phyloP scores from a whole-genome alignment of 306 rosid species.

The Quercus berberidifolia region DNA sequence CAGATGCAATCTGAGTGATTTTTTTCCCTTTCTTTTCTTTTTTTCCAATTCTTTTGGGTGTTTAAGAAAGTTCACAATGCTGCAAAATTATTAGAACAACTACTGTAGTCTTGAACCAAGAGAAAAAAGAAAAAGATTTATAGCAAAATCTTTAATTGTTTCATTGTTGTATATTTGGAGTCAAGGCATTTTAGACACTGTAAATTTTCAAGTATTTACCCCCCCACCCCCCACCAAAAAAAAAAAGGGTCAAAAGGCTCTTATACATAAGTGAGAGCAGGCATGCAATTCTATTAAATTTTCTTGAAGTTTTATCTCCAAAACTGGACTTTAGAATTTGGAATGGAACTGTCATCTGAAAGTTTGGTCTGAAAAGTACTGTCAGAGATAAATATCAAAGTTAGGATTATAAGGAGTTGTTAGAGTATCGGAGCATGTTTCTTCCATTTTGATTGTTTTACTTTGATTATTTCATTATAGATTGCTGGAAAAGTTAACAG shows the following conservation, averaged over 20 bases:
- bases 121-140: background rate
- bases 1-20: background rate
- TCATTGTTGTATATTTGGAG: background rate
- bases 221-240: background rate
- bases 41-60: background rate
- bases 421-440: background rate
- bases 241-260: background rate
- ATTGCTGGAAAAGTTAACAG: slow-evolving; percentile 86
- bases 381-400: background rate
- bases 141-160: background rate
- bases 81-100: background rate
- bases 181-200: background rate
- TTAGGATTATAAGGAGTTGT: background rate
- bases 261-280: background rate
- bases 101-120: background rate
- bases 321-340: background rate
- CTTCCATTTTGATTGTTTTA: slow-evolving; percentile 22
- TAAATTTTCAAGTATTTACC: background rate
- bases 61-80: background rate
- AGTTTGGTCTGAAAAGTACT: background rate
- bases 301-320: background rate
- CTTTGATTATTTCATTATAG: slow-evolving; percentile 43
- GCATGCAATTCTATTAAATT: background rate
- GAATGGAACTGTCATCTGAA: background rate
- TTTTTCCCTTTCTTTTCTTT: background rate